A percentile compares a stretch with the other conserved stretches of the same genome.
phyloP scores from a whole-genome alignment of 164 flowering plant species.

The Magnolia kwangsiensis region DNA sequence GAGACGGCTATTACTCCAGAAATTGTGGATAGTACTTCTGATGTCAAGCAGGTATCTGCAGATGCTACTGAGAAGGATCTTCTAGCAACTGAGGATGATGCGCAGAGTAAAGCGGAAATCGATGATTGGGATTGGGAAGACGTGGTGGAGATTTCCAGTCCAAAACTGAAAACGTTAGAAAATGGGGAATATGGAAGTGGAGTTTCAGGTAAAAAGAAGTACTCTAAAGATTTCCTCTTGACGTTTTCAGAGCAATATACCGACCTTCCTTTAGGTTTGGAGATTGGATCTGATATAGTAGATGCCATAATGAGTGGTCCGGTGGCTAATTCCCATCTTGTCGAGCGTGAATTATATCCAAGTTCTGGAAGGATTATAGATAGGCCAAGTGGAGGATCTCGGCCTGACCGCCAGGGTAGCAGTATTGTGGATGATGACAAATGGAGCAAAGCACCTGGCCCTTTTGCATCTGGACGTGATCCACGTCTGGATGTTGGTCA shows the following conservation, averaged over 20 bases:
- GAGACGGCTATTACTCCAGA: conserved; percentile 29
- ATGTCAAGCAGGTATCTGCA: conserved; percentile 27
- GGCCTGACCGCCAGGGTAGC: conserved; percentile 40
- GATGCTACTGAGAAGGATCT: conserved; percentile 29
- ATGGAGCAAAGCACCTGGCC: conserved; percentile 62
- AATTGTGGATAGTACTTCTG: conserved; percentile 18
- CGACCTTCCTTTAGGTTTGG: conserved; percentile 59
- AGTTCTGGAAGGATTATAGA: conserved; percentile 59
- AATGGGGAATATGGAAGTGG: conserved; percentile 34
- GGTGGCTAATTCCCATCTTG: conserved; percentile 29
- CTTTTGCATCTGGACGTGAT: conserved; percentile 43
- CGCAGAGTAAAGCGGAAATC: conserved; percentile 49
- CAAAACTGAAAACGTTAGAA: conserved; percentile 39
- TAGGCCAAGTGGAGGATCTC: conserved; percentile 44
- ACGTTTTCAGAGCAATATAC: conserved; percentile 54
- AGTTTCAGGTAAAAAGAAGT: conserved; percentile 42
- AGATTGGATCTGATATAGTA: conserved; percentile 43
- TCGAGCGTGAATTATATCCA: conserved; percentile 52
- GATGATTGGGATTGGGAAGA: conserved; percentile 99
- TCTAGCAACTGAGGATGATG: conserved; percentile 21
- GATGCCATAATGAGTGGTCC: conserved; percentile 35
- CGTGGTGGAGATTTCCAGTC: conserved; percentile 60
- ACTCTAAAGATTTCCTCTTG: conserved; percentile 82
- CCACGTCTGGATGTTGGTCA: conserved; percentile 8
- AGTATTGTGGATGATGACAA: conserved; percentile 60